Evolutionary conservation across 345 rosid genomes (phyloP).

Genomic region (Excoecaria cochinchinensis): DNA sequence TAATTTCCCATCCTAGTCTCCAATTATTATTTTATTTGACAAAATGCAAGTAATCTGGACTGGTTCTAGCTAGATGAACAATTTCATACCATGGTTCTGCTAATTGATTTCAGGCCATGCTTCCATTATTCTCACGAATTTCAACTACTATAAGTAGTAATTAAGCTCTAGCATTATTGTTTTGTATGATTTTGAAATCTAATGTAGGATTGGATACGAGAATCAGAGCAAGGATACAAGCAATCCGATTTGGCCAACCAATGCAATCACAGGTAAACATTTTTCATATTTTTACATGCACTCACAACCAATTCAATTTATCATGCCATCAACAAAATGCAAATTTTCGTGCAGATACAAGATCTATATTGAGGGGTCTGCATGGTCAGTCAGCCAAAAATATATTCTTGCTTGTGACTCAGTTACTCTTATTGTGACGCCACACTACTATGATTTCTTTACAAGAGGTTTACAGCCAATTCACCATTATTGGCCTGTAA

Average conservation of each 20-base stretch:
- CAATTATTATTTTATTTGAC: too few species aligned
- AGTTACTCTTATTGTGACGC: constrained; percentile 25
- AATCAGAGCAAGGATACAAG: constrained; percentile 69
- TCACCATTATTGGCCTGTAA: constrained; percentile 31
- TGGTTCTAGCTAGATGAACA: too few species aligned
- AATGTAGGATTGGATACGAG: constrained; percentile 71
- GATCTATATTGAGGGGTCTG: constrained; percentile 32
- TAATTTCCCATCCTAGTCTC: too few species aligned
- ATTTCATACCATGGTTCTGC: too few species aligned
- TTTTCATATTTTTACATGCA: not conserved
- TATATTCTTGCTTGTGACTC: constrained; percentile 35
- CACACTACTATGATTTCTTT: constrained; percentile 34
- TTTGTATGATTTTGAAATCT: not conserved
- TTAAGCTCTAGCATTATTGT: too few species aligned
- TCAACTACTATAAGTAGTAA: too few species aligned
- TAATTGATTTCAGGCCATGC: too few species aligned
- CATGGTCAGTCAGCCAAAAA: constrained; percentile 38
- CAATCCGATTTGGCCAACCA: constrained; percentile 73
- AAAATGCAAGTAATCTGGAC: too few species aligned
- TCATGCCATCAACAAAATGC: not conserved
- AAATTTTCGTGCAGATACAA: constrained; percentile 22
- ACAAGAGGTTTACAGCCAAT: constrained; percentile 23
- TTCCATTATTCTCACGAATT: too few species aligned
- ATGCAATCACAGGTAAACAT: constrained; percentile 64
- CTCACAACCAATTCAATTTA: not conserved